Base-by-base conservation (phyloP, 1,139 yeast species). In the Candida tropicalis region DNA sequence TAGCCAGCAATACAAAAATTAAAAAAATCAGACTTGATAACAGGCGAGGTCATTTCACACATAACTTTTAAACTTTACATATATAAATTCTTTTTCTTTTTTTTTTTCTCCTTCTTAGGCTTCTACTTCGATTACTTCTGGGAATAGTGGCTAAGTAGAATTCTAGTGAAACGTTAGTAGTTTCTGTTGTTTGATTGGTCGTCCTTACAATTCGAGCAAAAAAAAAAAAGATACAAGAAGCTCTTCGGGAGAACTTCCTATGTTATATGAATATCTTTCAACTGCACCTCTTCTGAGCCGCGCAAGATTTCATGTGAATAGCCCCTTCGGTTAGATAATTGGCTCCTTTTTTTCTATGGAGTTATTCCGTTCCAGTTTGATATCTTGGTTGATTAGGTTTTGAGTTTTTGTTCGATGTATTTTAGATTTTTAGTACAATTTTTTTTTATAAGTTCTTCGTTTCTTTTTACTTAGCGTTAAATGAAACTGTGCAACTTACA, bases 51-150 rank as follows among this genome's bases (percentile, higher is more conserved):
- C 32, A 28, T 16, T 16, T 28, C 15, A 4, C 18, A n/a, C 12
- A 16, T n/a, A 16, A 29, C 20, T 29, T 29, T 29, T 29, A 29
- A 29, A 29, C 34, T 18, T 29, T 29, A 29, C 22, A 29, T 29
- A 11, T 7, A 29, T 8, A 29, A n/a, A 22, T 18, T 29, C 17
- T 29, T 18, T 29, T 18, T 31, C 20, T 13, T 18, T 31, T 17
- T 31, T 31, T 18, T 31, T 29, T 8, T 22, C 8, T 18, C 3
- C 7, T 20, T 20, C 23, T 20, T n/a, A n/a, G n/a, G n/a, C n/a
- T 20, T 20, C 23, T 20, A 6, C 23, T 20, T 20, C 23, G 6
- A 20, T 20, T 9, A 20, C 23, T 20, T 20, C 23, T n/a, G 23
- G 23, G 6, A 20, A 9, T 20, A 17, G 23, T 17, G 24, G 24